phyloP scores from a whole-genome alignment of 208 protist species.

The Wallacemonas sp. region DNA sequence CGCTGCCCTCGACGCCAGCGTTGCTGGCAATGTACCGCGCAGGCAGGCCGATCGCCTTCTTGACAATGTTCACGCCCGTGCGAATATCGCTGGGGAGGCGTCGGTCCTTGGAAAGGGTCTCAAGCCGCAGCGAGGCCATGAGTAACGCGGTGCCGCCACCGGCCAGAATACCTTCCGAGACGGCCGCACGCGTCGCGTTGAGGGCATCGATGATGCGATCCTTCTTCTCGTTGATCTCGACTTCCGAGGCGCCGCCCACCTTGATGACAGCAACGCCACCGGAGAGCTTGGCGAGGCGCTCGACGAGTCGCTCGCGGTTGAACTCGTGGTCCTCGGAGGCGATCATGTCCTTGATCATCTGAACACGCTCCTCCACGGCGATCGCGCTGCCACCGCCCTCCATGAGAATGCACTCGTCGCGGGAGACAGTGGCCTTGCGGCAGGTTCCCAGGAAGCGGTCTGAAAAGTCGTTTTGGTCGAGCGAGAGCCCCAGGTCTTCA shows the following conservation, averaged over 20 bases:
- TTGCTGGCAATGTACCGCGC: conserved; percentile 96
- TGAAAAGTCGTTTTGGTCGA: conserved; percentile 91
- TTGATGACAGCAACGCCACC: conserved; percentile 96
- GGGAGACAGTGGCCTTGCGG: conserved; percentile 93
- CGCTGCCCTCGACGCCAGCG: conserved; percentile 96
- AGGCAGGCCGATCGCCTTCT: conserved; percentile 78
- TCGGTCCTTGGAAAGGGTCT: conserved; percentile 75
- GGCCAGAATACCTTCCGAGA: conserved; percentile 98
- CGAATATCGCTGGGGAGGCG: conserved; percentile 63
- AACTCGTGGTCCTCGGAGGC: conserved; percentile 94
- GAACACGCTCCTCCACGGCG: conserved; percentile 94
- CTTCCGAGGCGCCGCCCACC: conserved; percentile 97
- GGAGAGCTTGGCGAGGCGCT: conserved; percentile 91
- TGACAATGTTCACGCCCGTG: conserved; percentile 83
- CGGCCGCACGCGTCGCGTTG: conserved; percentile 98
- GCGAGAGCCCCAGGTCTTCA: conserved; percentile 93
- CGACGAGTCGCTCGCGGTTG: conserved; percentile 97
- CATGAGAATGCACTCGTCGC: conserved; percentile 98
- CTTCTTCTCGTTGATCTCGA: conserved; percentile 99
- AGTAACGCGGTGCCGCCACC: conserved; percentile 98
- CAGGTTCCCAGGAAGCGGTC: conserved; percentile 81
- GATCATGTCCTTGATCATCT: conserved; percentile 96
- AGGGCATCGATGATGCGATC: conserved; percentile 99
- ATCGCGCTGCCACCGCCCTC: conserved; percentile 96
- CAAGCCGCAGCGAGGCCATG: conserved; percentile 85